Evolutionary conservation across 805 yeast species (phyloP), one percentile per base, ranked within the genome.

Genomic region (Maudiozyma pseudohumilis): DNA sequence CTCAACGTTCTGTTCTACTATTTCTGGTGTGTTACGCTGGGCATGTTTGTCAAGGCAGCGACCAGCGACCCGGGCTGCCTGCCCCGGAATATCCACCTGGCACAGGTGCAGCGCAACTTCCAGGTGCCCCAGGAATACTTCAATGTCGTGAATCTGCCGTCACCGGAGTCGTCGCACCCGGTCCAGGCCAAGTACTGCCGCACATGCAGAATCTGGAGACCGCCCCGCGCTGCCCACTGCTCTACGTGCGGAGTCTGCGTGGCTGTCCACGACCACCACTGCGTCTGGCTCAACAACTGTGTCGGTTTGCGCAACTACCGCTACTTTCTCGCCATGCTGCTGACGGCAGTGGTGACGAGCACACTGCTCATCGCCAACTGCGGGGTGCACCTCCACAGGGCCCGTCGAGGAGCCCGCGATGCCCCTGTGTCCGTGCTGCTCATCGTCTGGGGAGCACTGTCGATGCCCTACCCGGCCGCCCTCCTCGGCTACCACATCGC

Each of bases 191-290:
- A 73, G 47, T 79, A 78, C 53, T 80, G 88, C 48, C 34, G 70
- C 1, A 67, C 79, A 0, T 84, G 95, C 50, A 60, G 71, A 22
- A 67, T 76, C 30, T 83, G 94, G 89, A 59, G 89, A 45, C 80
- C 86, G 8, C 84, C 87, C 1, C 60, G 94, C 37, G 61, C 87
- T 1, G 73, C 80, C 39, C 95, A 84, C 56, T 84, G 95, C 50
- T 66, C 77, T 2, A 64, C 65, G 2, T 84, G 95, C 59, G 74
- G 74, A 43, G 64, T 65, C 6, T 85, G 95, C 50, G 64, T 82
- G 15, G 53, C 66, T 25, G 55, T 65, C 40, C 80, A 76, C 52
- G 94, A 82, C 51, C 85, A 77, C 50, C 85, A 77, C 55, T 80
- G 88, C 51, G 47, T 65, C 25, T 75, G 82, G 74, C 52, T 84